Base-by-base conservation (phyloP, 768 basidiomycete genomes). In the Trichaptum fuscoviolaceum region DNA sequence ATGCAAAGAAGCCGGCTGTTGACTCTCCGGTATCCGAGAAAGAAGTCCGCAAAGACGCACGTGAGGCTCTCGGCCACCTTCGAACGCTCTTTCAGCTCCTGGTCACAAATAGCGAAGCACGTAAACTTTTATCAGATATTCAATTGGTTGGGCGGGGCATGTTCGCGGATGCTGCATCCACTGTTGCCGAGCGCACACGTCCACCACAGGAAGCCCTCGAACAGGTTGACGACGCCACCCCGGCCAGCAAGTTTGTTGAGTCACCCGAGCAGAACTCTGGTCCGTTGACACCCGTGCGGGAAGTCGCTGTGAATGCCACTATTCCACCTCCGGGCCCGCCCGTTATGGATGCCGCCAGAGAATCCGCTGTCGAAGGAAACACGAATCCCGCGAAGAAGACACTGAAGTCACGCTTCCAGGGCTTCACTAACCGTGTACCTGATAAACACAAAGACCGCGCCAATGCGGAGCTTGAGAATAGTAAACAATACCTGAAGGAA, bases 91-190 rank as follows among this genome's bases (percentile, higher is more conserved):
- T 77, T 62, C 77, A 76, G 66, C 79, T 84, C 66, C 76, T 84
- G 74, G 71, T 81, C 69, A 83, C 82, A 75, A 84, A 84, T 77
- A 77, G 79, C 9, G 72, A 81, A 67, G 75, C 77, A n/a, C 75
- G 80, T 69, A 81, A 81, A 69, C 74, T 81, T 61, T 67, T 79
- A 65, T 71, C 69, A 6, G 75, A 75, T 67, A 64, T 70, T 63
- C 68, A 69, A 18, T 65, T 73, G 63, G 70, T 72, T 65, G 70
- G 72, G n/a, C 76, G 77, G 27, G 78, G 79, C 69, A 70, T 81
- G 70, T 80, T 81, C 73, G 79, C 79, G 57, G 80, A 80, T 60
- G 79, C 74, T 63, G 82, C 82, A 34, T 74, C 74, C 67, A 79
- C 80, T 68, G 77, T 76, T 63, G 82, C 81, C 65, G 77, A 82